Evolutionary conservation across 371 early-diverging fungal genomes (phyloP).

Genomic region (Haplosporangium sp.): DNA sequence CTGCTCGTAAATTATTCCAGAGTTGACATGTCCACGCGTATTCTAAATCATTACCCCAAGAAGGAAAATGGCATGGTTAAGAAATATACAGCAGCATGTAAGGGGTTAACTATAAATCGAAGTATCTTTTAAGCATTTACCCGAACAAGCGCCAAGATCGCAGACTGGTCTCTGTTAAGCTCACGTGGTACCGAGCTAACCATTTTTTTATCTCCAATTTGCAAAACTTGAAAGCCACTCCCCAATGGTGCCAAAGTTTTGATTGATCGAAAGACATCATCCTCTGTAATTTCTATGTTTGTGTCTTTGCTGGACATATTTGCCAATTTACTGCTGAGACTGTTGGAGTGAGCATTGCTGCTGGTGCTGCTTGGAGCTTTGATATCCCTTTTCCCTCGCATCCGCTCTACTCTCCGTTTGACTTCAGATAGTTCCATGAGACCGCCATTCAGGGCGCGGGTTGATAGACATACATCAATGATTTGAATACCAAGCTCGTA

Average conservation of each 20-base stretch:
- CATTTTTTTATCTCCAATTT: conserved; percentile 82
- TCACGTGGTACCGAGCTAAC: conserved; percentile 93
- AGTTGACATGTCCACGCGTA: conserved; percentile 76
- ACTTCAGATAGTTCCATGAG: conserved; percentile 88
- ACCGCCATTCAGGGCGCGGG: conserved; percentile 90
- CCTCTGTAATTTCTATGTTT: conserved; percentile 62
- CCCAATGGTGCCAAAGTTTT: conserved; percentile 87
- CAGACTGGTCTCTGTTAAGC: conserved; percentile 83
- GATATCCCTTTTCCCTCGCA: conserved; percentile 63
- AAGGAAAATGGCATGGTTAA: conserved; percentile 8
- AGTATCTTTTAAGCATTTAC: conserved; percentile 40
- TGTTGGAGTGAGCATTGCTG: conserved; percentile 51
- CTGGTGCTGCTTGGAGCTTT: conserved; percentile 47
- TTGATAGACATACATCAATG: conserved; percentile 87
- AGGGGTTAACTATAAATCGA: not conserved
- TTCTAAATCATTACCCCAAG: conserved; percentile 20
- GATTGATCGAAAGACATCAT: conserved; percentile 90
- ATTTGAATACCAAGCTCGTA: conserved; percentile 95
- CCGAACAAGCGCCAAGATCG: conserved; percentile 79
- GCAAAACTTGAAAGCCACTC: conserved; percentile 85
- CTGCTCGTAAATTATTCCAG: conserved; percentile 41
- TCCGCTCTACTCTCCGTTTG: conserved; percentile 71
- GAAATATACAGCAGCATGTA: not conserved
- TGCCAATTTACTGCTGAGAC: conserved; percentile 41
- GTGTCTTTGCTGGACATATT: conserved; percentile 27